Percentiles rank a stretch among this genome's conserved stretches.
Conservation (phyloP, 2,329 filamentous ascomycete genomes). For the Emergomyces pasteurianus region DNA sequence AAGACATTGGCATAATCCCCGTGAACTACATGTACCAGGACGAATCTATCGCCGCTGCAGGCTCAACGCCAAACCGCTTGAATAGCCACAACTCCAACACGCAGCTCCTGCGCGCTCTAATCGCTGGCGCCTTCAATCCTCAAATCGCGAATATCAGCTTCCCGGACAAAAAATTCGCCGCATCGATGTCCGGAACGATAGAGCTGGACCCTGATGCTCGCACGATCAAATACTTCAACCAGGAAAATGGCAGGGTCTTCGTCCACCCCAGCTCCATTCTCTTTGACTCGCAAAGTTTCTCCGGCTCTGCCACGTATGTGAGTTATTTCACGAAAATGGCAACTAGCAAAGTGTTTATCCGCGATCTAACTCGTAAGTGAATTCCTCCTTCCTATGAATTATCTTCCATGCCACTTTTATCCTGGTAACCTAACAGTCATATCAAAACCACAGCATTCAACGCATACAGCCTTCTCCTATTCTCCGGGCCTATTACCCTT, state of each 20-base stretch:
- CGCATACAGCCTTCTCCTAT: conserved; percentile 74
- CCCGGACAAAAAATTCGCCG: conserved; percentile 89
- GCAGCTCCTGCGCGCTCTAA: conserved; percentile 53
- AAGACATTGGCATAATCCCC: conserved; percentile 69
- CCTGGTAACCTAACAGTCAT: conserved; percentile 3
- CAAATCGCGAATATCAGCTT: conserved; percentile 88
- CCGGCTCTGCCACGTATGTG: conserved; percentile 63
- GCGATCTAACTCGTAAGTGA: conserved; percentile 72
- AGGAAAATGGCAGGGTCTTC: conserved; percentile 77
- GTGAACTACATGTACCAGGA: conserved; percentile 31
- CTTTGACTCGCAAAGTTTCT: conserved; percentile 70
- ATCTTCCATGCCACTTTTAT: neutral
- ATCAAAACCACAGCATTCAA: conserved; percentile 53
- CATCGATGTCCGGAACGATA: conserved; percentile 75
- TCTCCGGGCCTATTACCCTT: conserved; percentile 71
- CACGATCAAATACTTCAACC: conserved; percentile 85
- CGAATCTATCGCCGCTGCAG: conserved; percentile 24
- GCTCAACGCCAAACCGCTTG: conserved; percentile 28
- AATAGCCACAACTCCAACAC: conserved; percentile 26
- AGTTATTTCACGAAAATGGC: conserved; percentile 87
- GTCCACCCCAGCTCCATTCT: conserved; percentile 81
- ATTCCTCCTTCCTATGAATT: neutral
- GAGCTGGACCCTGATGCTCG: conserved; percentile 86
- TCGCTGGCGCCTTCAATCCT: conserved; percentile 65
- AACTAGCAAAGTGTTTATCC: conserved; percentile 81